Percentiles rank a stretch among this genome's conserved stretches.
phyloP scores from a whole-genome alignment of 345 rosid genomes.

The Moricandia arvensis region DNA sequence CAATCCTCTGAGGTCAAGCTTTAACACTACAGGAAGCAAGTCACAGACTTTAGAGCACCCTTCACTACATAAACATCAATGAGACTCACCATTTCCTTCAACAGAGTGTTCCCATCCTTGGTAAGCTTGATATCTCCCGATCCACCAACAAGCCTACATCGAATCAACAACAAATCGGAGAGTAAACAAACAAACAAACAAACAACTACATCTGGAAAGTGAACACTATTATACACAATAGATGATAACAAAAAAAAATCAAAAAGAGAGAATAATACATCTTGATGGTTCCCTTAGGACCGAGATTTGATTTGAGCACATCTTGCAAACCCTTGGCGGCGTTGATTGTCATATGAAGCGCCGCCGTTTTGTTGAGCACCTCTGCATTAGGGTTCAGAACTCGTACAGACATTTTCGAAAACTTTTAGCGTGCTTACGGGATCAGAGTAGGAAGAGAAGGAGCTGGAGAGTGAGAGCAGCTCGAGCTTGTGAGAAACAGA shows the following conservation, averaged over 20 bases:
- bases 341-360: slow-evolving; percentile 97
- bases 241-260: neutral
- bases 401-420: slow-evolving; percentile 73
- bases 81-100: slow-evolving; percentile 83
- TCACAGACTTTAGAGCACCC: neutral
- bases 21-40: neutral
- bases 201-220: neutral
- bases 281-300: slow-evolving; percentile 99
- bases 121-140: slow-evolving; percentile 98
- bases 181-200: neutral
- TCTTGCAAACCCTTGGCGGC: slow-evolving; percentile 98
- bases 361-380: slow-evolving; percentile 97
- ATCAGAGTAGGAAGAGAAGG: neutral
- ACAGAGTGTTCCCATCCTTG: slow-evolving; percentile 94
- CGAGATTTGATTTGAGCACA: slow-evolving; percentile 91
- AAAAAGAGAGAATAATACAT: slow-evolving; percentile 42
- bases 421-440: neutral
- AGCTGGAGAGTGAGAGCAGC: slow-evolving; percentile 4
- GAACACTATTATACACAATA: neutral
- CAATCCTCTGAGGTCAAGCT: neutral
- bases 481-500: neutral
- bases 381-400: slow-evolving; percentile 96
- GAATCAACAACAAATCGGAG: neutral
- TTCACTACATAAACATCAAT: neutral
- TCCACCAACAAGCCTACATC: slow-evolving; percentile 91